phyloP scores from a whole-genome alignment of 805 yeast species.

The Wickerhamiella nectarea region DNA sequence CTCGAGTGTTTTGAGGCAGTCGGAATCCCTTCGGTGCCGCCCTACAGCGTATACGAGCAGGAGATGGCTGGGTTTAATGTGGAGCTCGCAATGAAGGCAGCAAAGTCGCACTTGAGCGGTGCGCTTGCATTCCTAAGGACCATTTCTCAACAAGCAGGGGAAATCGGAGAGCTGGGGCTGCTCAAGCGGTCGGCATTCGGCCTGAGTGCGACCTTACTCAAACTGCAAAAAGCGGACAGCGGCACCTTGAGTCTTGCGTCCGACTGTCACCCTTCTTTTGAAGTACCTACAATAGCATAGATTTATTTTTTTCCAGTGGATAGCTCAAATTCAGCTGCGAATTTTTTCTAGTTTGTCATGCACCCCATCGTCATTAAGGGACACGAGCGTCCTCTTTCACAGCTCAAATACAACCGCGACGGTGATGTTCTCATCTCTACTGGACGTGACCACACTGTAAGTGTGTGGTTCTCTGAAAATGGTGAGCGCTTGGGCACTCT shows the following conservation, averaged over 20 bases:
- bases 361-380: constrained; percentile 42
- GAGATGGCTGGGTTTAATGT: constrained; percentile 12
- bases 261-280: constrained; percentile 37
- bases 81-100: constrained; percentile 18
- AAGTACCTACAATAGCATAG: constrained; percentile 21
- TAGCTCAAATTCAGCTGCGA: too few relatives aligned
- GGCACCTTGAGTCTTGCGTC: constrained; percentile 21
- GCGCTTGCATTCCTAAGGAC: constrained; percentile 13
- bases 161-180: constrained; percentile 16
- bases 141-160: constrained; percentile 14
- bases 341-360: constrained; percentile 14
- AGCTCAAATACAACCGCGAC: constrained; percentile 86
- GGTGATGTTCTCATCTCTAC: constrained; percentile 89
- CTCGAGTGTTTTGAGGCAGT: constrained; percentile 70
- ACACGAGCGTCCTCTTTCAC: constrained; percentile 95
- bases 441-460: constrained; percentile 73
- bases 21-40: constrained; percentile 60
- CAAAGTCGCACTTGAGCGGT: constrained; percentile 16
- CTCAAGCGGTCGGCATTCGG: constrained; percentile 18
- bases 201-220: constrained; percentile 8
- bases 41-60: constrained; percentile 27
- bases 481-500: constrained; percentile 96
- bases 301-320: too few relatives aligned
- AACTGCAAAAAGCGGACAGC: constrained; percentile 3
- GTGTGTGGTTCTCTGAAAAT: constrained; percentile 86